Evolutionary conservation across 192 early-diverging fungal genomes (phyloP).

Genomic region (Mortierella hygrophila): DNA sequence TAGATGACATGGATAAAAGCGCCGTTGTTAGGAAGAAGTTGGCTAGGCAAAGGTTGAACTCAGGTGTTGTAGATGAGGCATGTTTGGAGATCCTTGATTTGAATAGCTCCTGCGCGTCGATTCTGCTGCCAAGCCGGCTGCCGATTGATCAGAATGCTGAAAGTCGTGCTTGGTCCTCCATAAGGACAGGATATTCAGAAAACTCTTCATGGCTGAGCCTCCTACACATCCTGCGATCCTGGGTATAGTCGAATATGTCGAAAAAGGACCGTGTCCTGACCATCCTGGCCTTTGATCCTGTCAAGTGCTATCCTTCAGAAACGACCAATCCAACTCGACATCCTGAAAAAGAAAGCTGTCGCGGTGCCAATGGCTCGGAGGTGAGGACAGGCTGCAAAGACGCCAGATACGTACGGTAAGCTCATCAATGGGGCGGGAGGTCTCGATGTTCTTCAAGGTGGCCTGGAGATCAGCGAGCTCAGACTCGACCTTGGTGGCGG

Average conservation of each 20-base stretch:
- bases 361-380: no score
- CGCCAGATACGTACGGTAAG: constrained; percentile 77
- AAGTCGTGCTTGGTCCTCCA: background rate
- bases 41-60: background rate
- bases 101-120: background rate
- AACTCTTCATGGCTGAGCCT: no score
- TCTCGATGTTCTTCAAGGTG: constrained; percentile 94
- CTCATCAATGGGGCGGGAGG: constrained; percentile 92
- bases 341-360: no score
- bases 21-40: background rate
- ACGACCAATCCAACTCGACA: no score
- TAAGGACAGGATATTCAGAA: no score
- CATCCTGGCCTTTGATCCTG: no score
- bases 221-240: no score
- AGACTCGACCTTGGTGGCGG: constrained; percentile 84
- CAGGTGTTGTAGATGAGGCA: background rate
- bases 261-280: no score
- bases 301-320: no score
- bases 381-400: no score
- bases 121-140: background rate
- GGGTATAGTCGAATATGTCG: no score
- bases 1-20: background rate
- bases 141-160: background rate
- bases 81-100: background rate
- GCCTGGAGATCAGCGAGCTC: constrained; percentile 90